phyloP scores from a whole-genome alignment of 2,329 filamentous ascomycete genomes.

The Graphium sp. region DNA sequence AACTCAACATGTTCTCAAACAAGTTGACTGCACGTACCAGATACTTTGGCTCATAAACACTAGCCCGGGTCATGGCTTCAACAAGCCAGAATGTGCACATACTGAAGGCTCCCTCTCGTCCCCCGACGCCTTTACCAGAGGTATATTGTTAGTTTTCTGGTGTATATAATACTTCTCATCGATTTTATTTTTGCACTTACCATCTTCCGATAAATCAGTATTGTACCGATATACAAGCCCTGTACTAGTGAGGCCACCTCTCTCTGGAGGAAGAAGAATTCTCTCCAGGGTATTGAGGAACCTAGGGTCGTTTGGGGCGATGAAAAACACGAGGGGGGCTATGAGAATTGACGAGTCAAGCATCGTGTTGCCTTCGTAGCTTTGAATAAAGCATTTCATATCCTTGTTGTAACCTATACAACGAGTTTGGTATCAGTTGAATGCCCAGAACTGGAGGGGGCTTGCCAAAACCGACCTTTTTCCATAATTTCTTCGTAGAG shows the following conservation, averaged over 20 bases:
- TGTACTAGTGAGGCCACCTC: constrained; percentile 58
- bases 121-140: constrained; percentile 45
- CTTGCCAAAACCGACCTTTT: constrained; percentile 26
- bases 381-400: constrained; percentile 55
- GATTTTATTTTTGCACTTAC: constrained; percentile 23
- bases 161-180: constrained; percentile 3
- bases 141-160: not conserved
- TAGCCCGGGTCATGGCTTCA: constrained; percentile 56
- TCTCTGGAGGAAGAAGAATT: constrained; percentile 56
- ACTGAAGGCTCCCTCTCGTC: constrained; percentile 58
- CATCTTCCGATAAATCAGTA: constrained; percentile 50
- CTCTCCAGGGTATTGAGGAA: constrained; percentile 57
- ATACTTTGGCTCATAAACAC: constrained; percentile 48
- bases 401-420: constrained; percentile 48
- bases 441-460: too few species aligned
- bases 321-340: constrained; percentile 65
- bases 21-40: constrained; percentile 44
- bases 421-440: not conserved
- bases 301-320: constrained; percentile 59
- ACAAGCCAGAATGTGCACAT: constrained; percentile 80
- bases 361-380: constrained; percentile 53
- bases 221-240: constrained; percentile 65
- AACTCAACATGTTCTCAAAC: constrained; percentile 64
- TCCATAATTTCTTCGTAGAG: constrained; percentile 66
- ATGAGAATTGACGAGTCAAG: constrained; percentile 63